These are phyloP conservation scores for Dryas integrifolia DNA, from an alignment of 331 rosid genomes.

Conservation along the genomic window DNA sequence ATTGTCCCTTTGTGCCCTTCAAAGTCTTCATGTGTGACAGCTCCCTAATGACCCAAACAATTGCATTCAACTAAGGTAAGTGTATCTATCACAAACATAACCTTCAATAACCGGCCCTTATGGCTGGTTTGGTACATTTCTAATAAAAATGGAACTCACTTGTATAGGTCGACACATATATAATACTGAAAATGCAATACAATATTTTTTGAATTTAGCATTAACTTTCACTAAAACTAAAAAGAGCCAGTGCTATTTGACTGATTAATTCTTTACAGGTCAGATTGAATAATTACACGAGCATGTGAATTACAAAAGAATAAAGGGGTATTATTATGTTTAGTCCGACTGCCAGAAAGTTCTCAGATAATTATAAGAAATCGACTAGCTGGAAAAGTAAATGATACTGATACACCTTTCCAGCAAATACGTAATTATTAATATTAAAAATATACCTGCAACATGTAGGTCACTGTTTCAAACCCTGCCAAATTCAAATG, in stretches of 20 bases:
- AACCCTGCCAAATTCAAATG: constrained; percentile 53
- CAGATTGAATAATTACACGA: neutral
- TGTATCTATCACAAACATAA: neutral
- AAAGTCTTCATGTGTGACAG: constrained; percentile 80
- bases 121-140: too few species aligned
- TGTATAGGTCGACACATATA: too few species aligned
- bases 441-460: constrained; percentile 58
- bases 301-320: too few species aligned
- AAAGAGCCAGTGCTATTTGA: neutral
- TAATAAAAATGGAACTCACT: too few species aligned
- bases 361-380: neutral
- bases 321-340: neutral
- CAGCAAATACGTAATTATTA: neutral
- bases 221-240: too few species aligned
- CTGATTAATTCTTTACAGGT: neutral
- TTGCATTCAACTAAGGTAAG: constrained; percentile 2
- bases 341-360: neutral
- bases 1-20: constrained; percentile 92
- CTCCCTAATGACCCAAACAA: constrained; percentile 53
- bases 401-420: neutral
- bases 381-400: neutral
- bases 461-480: constrained; percentile 96
- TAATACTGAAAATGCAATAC: too few species aligned
- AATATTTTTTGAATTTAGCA: too few species aligned
- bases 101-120: neutral